phyloP scores from a whole-genome alignment of 148 eudicot genomes.

The Pharnaceum exiguum region DNA sequence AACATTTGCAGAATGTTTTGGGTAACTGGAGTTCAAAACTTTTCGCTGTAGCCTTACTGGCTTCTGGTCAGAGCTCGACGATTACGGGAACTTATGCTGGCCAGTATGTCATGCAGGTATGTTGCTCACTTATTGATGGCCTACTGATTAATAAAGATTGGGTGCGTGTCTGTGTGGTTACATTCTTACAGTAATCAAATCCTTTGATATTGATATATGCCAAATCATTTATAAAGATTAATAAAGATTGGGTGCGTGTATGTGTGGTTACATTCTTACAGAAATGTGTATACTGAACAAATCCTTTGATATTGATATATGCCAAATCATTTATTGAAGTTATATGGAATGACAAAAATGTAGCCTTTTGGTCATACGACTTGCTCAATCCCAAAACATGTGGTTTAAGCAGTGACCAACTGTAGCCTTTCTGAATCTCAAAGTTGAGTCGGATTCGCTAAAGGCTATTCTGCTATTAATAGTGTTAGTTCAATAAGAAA shows the following conservation, averaged over 20 bases:
- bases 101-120: slow-evolving; percentile 99
- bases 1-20: slow-evolving; percentile 62
- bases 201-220: not conserved
- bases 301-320: not conserved
- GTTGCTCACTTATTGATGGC: not conserved
- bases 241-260: not conserved
- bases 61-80: slow-evolving; percentile 99
- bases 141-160: not conserved
- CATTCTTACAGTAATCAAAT: too few species aligned
- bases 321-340: not conserved
- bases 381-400: too few species aligned
- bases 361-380: too few species aligned
- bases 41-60: slow-evolving; percentile 89
- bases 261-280: too few species aligned
- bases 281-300: too few species aligned
- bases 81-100: slow-evolving; percentile 99
- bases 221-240: not conserved
- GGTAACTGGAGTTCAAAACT: slow-evolving; percentile 99
- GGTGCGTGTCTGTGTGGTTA: not conserved
- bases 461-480: too few species aligned
- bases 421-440: too few species aligned
- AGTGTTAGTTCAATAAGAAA: too few species aligned
- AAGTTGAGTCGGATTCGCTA: too few species aligned
- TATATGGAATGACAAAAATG: too few species aligned
- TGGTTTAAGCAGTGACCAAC: too few species aligned